Evolutionary conservation across 1,284 basidiomycete genomes (phyloP), one percentile per base, ranked within the genome.

Genomic region (Porodaedalea pini): DNA sequence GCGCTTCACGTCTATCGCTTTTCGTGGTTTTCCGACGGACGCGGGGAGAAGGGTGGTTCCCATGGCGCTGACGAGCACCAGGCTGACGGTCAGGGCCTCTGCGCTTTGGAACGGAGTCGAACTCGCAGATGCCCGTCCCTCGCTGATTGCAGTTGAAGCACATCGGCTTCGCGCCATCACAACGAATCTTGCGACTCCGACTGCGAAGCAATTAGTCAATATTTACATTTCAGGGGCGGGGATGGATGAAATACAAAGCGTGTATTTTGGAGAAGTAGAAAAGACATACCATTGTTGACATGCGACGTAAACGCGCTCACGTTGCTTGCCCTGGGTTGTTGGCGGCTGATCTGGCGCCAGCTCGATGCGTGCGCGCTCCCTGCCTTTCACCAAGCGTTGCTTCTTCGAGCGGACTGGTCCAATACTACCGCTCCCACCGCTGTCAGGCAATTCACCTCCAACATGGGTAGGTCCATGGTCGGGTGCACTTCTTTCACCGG

Each of bases 161-260:
- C 11, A 75, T 66, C 7, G 88, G 89, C 62, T 85, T 88, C 13
- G 83, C 82, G 52, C 89, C 89, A 67, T 91, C 88, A 67, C 88
- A 91, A 11, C 88, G 83, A 62, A 88, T 89, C 69, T 91, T 91
- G 31, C 88, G 80, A 27, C 75, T 78, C 32, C 88, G 87, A 66
- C 88, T 90, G 62, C n/a, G 63, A 45, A 59, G 52, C 40, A 34
- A 39, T 27, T 55, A 32, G 54, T 47, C 39, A 55, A 50, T 27
- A 57, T 40, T 43, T 32, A 32, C 45, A 40, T 44, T 15, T 25
- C 13, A 50, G 41, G 19, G 36, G 56, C 45, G 31, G 39, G 48
- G 51, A 47, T 21, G 43, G 23, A 44, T 17, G 6, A 41, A 51
- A 34, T 41, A 36, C 23, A 47, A 40, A 34, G 25, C 21, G 3